Base-by-base conservation (phyloP, 768 basidiomycete genomes). In the Macrolepiota albuminosa region DNA sequence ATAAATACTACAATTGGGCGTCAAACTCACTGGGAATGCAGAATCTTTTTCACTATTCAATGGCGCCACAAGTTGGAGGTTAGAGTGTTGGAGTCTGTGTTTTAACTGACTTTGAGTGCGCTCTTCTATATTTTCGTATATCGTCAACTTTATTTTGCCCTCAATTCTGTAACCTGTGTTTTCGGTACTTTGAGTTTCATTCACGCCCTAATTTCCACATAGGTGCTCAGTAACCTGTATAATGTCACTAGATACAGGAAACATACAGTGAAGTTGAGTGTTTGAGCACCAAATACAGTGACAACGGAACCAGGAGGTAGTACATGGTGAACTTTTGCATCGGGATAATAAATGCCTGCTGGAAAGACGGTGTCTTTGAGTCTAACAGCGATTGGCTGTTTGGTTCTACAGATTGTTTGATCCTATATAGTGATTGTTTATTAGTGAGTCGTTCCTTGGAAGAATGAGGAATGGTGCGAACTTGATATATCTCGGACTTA, bases 11-110 rank as follows among this genome's bases (percentile, higher is more conserved):
- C 21, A 51, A 16, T 2, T 51, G 5, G 11, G 14, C 10, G 10
- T 8, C 7, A 3, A 14, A 24, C 36, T 7, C 24, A 52, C 21
- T 2, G 11, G 6, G 21, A 14, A 37, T 37, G 21, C 21, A 4
- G 14, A 2, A 11, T 26, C 2, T 0, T 9, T 2, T 14, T 8
- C 1, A 14, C 3, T 4, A 14, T 24, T 6, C 8, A 13, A 16
- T 3, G 16, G 21, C 9, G 3, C 36, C 11, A 14, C 21, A 7
- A 10, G 21, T 52, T 5, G 13, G 5, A 52, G 21, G 6, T 14
- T 3, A 16, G 51, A 52, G 51, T 52, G 51, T 2, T 8, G 10
- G 34, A 52, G 51, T 26, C 11, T 21, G 6, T 0, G 4, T n/a
- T n/a, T 13, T 4, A 2, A 4, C 2, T 21, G 5, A 7, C 2